These are phyloP conservation scores for Ophiostoma perfectum DNA, from an alignment of 2,329 filamentous ascomycete genomes.

Conservation along the genomic window DNA sequence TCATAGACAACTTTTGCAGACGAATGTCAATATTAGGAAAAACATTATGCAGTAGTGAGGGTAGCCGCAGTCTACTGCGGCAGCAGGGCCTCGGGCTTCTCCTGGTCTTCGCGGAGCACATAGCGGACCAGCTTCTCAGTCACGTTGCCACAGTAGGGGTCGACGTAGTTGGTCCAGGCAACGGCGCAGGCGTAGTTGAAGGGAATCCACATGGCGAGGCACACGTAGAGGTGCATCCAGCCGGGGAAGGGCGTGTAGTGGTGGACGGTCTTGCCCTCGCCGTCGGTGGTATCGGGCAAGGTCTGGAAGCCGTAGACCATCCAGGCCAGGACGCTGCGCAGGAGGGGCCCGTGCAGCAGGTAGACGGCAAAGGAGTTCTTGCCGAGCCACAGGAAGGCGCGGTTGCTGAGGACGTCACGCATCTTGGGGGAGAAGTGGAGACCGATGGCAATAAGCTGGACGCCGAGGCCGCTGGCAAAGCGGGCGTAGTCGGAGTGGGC, in stretches of 20 bases:
- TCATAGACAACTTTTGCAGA: slow-evolving; percentile 8
- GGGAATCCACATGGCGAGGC: slow-evolving; percentile 42
- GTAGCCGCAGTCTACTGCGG: slow-evolving; percentile 11
- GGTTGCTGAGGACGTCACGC: slow-evolving; percentile 49
- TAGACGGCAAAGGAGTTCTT: slow-evolving; percentile 61
- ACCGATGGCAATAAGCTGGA: slow-evolving; percentile 43
- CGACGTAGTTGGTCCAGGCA: slow-evolving; percentile 50
- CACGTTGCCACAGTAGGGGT: slow-evolving; percentile 45
- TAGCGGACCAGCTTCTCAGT: slow-evolving; percentile 36
- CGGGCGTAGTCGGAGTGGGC: slow-evolving; percentile 43
- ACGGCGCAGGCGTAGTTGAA: slow-evolving; percentile 44
- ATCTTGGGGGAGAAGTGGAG: slow-evolving; percentile 48
- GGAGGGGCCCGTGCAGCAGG: slow-evolving; percentile 56
- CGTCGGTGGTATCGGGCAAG: slow-evolving; percentile 36
- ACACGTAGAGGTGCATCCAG: slow-evolving; percentile 35
- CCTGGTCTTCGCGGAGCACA: slow-evolving; percentile 25
- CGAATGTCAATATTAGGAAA: slow-evolving; percentile 4
- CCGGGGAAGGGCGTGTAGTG: slow-evolving; percentile 32
- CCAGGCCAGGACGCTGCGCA: slow-evolving; percentile 56
- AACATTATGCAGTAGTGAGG: background rate
- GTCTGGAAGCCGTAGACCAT: slow-evolving; percentile 48
- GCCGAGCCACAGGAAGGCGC: slow-evolving; percentile 56
- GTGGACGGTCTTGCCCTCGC: slow-evolving; percentile 32
- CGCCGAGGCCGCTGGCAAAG: slow-evolving; percentile 37
- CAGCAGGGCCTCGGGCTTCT: slow-evolving; percentile 26